These are phyloP conservation scores for Pseudopithomyces chartarum DNA, from an alignment of 2,329 filamentous ascomycete species.

Conservation along the genomic window DNA sequence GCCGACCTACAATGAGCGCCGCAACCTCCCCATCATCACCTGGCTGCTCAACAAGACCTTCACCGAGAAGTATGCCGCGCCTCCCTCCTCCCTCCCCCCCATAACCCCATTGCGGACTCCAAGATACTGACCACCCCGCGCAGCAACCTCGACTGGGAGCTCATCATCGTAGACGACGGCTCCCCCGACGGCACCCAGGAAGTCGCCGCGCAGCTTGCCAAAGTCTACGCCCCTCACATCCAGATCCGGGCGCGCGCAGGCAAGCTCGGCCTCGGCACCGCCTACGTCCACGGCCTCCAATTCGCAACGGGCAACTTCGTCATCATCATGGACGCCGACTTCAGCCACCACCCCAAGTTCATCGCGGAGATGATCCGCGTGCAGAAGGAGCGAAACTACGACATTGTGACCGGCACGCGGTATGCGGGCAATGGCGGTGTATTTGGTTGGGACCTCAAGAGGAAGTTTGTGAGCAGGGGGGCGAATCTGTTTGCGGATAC, in stretches of 20 bases:
- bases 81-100: neutral
- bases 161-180: constrained; percentile 97
- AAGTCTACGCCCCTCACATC: constrained; percentile 79
- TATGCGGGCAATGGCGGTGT: constrained; percentile 88
- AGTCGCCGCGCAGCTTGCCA: constrained; percentile 87
- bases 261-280: constrained; percentile 95
- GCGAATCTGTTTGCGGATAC: constrained; percentile 97
- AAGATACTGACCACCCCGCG: constrained; percentile 16
- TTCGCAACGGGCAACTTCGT: constrained; percentile 92
- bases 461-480: constrained; percentile 76
- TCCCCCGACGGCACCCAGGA: constrained; percentile 94
- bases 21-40: constrained; percentile 92
- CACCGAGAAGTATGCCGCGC: constrained; percentile 72
- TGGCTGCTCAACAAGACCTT: constrained; percentile 95
- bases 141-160: constrained; percentile 93
- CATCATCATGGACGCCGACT: constrained; percentile 99
- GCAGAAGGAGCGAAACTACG: constrained; percentile 79
- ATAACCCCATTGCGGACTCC: no score
- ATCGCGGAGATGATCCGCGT: constrained; percentile 89
- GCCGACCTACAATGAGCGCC: constrained; percentile 97
- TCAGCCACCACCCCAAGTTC: constrained; percentile 99
- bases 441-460: constrained; percentile 93
- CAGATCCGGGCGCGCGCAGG: constrained; percentile 85
- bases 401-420: constrained; percentile 95
- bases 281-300: constrained; percentile 92